Percentiles rank a stretch among this genome's conserved stretches.
Evolutionary conservation across 805 yeast genomes (phyloP).

Genomic region (Sungouiozyma ichnusensis): DNA sequence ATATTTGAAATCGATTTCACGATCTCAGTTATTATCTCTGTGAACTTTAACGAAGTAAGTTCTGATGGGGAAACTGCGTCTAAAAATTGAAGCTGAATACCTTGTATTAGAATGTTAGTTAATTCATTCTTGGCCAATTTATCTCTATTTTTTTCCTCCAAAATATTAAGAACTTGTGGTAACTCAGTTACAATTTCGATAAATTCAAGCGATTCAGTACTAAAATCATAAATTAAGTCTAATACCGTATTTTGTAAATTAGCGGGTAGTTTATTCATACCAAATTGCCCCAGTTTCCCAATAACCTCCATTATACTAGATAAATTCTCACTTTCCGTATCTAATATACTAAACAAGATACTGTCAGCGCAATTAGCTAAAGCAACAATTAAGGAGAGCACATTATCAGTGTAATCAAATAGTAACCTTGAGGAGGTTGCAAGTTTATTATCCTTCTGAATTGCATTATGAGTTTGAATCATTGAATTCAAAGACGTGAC

Average conservation of each 20-base stretch:
- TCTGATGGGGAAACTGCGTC: constrained; percentile 19
- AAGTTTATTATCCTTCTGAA: constrained; percentile 2
- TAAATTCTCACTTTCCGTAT: constrained; percentile 14
- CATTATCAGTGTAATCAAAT: constrained; percentile 61
- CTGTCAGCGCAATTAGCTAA: constrained; percentile 55
- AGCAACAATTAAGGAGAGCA: constrained; percentile 57
- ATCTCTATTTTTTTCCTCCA: neutral
- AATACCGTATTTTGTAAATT: constrained; percentile 42
- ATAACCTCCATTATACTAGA: constrained; percentile 20
- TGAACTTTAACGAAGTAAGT: constrained; percentile 11
- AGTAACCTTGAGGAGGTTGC: constrained; percentile 37
- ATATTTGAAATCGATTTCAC: constrained; percentile 23
- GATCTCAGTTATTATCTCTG: constrained; percentile 17
- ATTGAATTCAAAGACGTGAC: constrained; percentile 38
- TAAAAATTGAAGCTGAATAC: constrained; percentile 30
- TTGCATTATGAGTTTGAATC: constrained; percentile 10
- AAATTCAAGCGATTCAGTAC: constrained; percentile 48
- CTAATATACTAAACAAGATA: constrained; percentile 37
- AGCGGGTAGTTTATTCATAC: constrained; percentile 27
- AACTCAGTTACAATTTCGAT: constrained; percentile 24
- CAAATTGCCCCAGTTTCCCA: constrained; percentile 22
- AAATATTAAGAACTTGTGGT: neutral
- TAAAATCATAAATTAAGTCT: constrained; percentile 50
- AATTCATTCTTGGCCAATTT: constrained; percentile 20
- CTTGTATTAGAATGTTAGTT: constrained; percentile 28